Percentiles rank a stretch among this genome's conserved stretches.
Evolutionary conservation across 1,139 yeast genomes (phyloP).

Genomic region (Candida sojae): DNA sequence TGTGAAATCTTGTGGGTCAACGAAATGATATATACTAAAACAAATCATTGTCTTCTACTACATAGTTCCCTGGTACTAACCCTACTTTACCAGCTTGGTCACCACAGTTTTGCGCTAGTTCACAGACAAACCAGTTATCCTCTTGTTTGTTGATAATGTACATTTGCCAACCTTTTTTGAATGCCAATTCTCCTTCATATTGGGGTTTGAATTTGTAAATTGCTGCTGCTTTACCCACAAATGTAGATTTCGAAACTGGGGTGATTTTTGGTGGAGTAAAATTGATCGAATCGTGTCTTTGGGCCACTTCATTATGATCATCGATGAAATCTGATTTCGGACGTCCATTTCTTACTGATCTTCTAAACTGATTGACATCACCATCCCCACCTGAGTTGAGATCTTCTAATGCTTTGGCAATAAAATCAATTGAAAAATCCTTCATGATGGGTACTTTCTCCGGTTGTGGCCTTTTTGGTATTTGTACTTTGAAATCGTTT

Average conservation of each 20-base stretch:
- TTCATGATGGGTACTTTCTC: slow-evolving; percentile 38
- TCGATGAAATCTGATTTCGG: slow-evolving; percentile 32
- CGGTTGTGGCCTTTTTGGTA: slow-evolving; percentile 17
- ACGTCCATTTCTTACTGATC: slow-evolving; percentile 30
- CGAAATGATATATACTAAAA: slow-evolving; percentile 14
- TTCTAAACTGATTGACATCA: slow-evolving; percentile 47
- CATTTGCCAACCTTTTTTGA: slow-evolving; percentile 74
- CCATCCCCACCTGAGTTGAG: slow-evolving; percentile 68
- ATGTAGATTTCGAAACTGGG: slow-evolving; percentile 45
- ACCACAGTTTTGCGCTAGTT: slow-evolving; percentile 57
- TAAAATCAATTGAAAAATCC: slow-evolving; percentile 50
- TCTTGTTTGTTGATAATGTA: slow-evolving; percentile 73
- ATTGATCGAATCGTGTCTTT: slow-evolving; percentile 34
- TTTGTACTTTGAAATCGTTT: slow-evolving; percentile 13
- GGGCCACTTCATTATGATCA: slow-evolving; percentile 41
- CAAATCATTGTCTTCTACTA: slow-evolving; percentile 33
- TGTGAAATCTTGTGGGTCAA: no score
- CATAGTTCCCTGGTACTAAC: slow-evolving; percentile 79
- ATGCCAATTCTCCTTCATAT: slow-evolving; percentile 75
- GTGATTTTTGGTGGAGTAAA: slow-evolving; percentile 44
- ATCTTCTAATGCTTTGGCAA: slow-evolving; percentile 64
- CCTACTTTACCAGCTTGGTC: slow-evolving; percentile 55
- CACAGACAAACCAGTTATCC: slow-evolving; percentile 91
- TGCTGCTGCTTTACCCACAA: slow-evolving; percentile 63
- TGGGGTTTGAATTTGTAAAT: slow-evolving; percentile 73